A percentile compares a stretch with the other conserved stretches of the same genome.
Evolutionary conservation across 2,329 filamentous ascomycete genomes (phyloP).

Genomic region (Corinectria fuckeliana): DNA sequence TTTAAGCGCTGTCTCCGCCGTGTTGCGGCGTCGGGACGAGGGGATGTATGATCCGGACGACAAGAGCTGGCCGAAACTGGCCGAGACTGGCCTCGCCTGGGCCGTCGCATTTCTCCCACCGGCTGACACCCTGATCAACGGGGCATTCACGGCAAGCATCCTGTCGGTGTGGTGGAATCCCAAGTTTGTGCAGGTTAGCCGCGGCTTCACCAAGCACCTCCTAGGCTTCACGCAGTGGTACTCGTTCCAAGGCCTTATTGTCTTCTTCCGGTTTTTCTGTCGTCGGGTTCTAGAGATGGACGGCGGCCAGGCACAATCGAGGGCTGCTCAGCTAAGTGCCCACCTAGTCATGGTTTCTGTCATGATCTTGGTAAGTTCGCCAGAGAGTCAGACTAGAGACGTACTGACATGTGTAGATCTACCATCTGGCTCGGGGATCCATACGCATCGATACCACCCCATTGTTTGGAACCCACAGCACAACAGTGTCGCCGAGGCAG

Average conservation of each 20-base stretch:
- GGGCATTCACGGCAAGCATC: slow-evolving; percentile 56
- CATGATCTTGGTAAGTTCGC: slow-evolving; percentile 58
- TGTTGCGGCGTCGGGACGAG: slow-evolving; percentile 37
- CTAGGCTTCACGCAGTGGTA: slow-evolving; percentile 70
- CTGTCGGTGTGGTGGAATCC: slow-evolving; percentile 73
- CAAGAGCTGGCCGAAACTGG: slow-evolving; percentile 21
- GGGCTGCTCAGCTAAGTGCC: slow-evolving; percentile 53
- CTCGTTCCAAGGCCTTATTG: slow-evolving; percentile 65
- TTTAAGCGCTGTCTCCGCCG: slow-evolving; percentile 37
- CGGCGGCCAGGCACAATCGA: slow-evolving; percentile 46
- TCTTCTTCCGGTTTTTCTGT: slow-evolving; percentile 62
- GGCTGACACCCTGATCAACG: slow-evolving; percentile 50
- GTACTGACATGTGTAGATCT: slow-evolving; percentile 49
- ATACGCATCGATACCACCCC: slow-evolving; percentile 65
- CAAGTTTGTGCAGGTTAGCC: slow-evolving; percentile 63
- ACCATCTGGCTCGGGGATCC: slow-evolving; percentile 49
- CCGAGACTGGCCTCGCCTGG: slow-evolving; percentile 22
- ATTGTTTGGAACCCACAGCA: slow-evolving; percentile 50
- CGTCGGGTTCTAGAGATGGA: slow-evolving; percentile 50
- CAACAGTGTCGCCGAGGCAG: slow-evolving; percentile 34
- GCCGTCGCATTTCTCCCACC: slow-evolving; percentile 46
- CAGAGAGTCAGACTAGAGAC: not conserved
- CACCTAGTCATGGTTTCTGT: slow-evolving; percentile 63
- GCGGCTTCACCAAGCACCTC: slow-evolving; percentile 67
- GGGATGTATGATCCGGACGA: slow-evolving; percentile 46